Evolutionary conservation across 768 basidiomycete species (phyloP).

Genomic region (Leccinum subgranulosum): DNA sequence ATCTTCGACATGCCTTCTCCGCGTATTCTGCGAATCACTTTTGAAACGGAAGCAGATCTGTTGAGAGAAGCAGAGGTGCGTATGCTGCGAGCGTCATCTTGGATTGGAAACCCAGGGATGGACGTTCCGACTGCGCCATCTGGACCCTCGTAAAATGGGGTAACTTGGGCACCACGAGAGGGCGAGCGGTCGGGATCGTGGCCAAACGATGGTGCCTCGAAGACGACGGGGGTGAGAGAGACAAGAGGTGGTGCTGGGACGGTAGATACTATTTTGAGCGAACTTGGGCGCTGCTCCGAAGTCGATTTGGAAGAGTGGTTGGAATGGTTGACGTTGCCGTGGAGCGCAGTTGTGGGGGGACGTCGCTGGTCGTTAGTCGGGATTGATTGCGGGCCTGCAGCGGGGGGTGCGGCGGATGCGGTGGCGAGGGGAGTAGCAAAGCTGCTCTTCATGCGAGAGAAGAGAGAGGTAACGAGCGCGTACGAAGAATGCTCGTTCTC

Average conservation of each 20-base stretch:
- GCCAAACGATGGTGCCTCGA: conserved; percentile 70
- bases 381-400: conserved; percentile 29
- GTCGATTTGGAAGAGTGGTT: conserved; percentile 46
- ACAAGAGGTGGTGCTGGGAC: conserved; percentile 78
- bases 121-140: conserved; percentile 66
- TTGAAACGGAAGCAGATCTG: conserved; percentile 80
- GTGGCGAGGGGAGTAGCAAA: conserved; percentile 65
- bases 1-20: conserved; percentile 66
- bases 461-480: conserved; percentile 74
- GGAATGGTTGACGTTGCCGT: conserved; percentile 42
- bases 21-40: conserved; percentile 84
- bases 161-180: conserved; percentile 46
- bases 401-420: conserved; percentile 37
- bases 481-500: conserved; percentile 88
- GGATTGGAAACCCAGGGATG: conserved; percentile 91
- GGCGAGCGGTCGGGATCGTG: conserved; percentile 61
- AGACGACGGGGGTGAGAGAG: conserved; percentile 81
- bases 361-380: conserved; percentile 51
- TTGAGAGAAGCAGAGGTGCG: conserved; percentile 70
- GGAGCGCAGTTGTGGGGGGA: conserved; percentile 48
- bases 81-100: conserved; percentile 86
- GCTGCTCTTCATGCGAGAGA: conserved; percentile 79
- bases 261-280: conserved; percentile 49
- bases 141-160: conserved; percentile 52
- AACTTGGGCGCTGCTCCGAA: conserved; percentile 54